These are phyloP conservation scores for Phyllostachys edulis DNA, from an alignment of 176 grass and related monocot genomes.

Conservation along the genomic window DNA sequence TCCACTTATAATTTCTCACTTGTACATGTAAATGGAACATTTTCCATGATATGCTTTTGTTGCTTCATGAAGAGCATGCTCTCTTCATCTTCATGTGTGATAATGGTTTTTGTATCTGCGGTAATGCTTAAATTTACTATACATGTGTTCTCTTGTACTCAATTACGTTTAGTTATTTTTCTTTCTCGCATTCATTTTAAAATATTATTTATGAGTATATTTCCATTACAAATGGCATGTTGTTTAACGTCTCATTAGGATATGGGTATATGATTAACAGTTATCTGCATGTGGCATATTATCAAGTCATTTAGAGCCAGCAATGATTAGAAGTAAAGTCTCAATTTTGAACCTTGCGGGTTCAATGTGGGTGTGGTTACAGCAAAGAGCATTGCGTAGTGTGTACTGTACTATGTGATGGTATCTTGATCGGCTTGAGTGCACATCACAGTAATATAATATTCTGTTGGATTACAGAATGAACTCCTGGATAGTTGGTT, in stretches of 20 bases:
- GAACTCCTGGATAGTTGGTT: constrained; percentile 3
- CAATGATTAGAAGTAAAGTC: not conserved
- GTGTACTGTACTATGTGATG: not conserved
- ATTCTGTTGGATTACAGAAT: constrained; percentile 21
- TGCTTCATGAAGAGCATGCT: not conserved
- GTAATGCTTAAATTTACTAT: not conserved
- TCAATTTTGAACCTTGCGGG: not conserved
- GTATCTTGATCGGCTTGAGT: not conserved
- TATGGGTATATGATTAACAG: not conserved
- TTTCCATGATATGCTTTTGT: not conserved
- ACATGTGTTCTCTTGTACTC: not conserved
- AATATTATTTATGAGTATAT: not conserved
- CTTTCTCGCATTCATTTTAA: not conserved
- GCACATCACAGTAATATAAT: not conserved
- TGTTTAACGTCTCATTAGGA: not conserved
- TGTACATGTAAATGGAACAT: constrained; percentile 8
- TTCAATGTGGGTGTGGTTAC: not conserved
- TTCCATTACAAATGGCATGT: not conserved
- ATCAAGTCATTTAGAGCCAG: constrained; percentile 4
- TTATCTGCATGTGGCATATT: not conserved
- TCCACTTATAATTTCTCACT: not conserved
- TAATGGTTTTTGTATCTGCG: constrained; percentile 6
- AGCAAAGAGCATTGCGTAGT: not conserved
- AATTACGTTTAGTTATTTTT: not conserved
- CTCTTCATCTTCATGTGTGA: constrained; percentile 18